Evolutionary conservation across 179 eudicot species (phyloP).

Genomic region (Nepenthes alata): DNA sequence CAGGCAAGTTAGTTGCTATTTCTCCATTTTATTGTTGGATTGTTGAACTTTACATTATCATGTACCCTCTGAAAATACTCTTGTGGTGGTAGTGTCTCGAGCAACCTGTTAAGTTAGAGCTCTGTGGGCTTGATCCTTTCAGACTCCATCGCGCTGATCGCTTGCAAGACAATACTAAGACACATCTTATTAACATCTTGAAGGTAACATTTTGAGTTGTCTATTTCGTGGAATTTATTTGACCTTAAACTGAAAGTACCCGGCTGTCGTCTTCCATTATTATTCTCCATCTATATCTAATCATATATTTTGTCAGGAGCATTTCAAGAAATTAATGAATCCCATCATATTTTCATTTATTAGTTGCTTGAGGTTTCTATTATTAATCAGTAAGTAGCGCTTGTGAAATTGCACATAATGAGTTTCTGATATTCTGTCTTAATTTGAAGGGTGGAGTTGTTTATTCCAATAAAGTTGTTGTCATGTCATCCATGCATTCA

Average conservation of each 20-base stretch:
- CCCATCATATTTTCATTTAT: no score
- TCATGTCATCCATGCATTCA: constrained; percentile 34
- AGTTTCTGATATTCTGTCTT: constrained; percentile 5
- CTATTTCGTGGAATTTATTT: background rate
- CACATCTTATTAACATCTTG: constrained; percentile 46
- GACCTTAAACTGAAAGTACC: background rate
- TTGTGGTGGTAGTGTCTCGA: constrained; percentile 32
- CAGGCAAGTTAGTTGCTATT: constrained; percentile 24
- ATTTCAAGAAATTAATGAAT: no score
- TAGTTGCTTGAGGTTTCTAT: no score
- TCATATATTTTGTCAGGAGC: no score
- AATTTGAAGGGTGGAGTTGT: constrained; percentile 54
- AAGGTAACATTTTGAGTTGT: constrained; percentile 26
- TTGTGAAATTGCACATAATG: background rate
- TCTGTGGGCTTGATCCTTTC: constrained; percentile 67
- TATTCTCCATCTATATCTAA: background rate
- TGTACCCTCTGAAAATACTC: constrained; percentile 2
- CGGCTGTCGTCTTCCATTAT: background rate
- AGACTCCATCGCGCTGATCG: constrained; percentile 53
- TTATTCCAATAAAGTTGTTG: constrained; percentile 50
- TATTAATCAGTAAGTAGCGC: no score
- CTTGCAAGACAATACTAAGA: constrained; percentile 43
- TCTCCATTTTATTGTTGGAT: background rate
- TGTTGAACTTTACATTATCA: constrained; percentile 3
- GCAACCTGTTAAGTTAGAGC: constrained; percentile 52